Evolutionary conservation across 2,329 filamentous ascomycete species (phyloP).

Genomic region (Aureobasidium namibiae): DNA sequence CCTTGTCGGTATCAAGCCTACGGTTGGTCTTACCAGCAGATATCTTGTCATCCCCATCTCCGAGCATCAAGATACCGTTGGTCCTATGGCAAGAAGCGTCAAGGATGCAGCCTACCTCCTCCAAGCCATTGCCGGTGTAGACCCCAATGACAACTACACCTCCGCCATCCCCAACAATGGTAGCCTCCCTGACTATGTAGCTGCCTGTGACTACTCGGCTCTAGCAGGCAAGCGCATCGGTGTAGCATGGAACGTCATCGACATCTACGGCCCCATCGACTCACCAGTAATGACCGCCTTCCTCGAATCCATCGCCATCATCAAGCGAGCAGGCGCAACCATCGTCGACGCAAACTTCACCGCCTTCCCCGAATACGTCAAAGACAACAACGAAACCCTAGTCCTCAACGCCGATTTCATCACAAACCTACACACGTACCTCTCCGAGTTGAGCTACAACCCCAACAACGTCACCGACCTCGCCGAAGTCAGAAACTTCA

Average conservation of each 20-base stretch:
- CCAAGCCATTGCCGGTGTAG: conserved; percentile 50
- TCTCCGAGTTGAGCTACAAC: conserved; percentile 49
- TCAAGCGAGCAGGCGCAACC: conserved; percentile 49
- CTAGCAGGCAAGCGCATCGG: conserved; percentile 55
- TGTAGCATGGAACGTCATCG: conserved; percentile 52
- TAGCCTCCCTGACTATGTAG: conserved; percentile 51
- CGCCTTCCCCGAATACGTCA: conserved; percentile 37
- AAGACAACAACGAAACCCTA: conserved; percentile 32
- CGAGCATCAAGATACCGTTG: conserved; percentile 48
- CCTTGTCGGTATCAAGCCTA: conserved; percentile 60
- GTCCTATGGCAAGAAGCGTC: conserved; percentile 50
- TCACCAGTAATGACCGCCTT: conserved; percentile 46
- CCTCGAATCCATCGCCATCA: conserved; percentile 43
- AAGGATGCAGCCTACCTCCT: conserved; percentile 51
- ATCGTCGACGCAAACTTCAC: conserved; percentile 56
- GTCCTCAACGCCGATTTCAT: conserved; percentile 54
- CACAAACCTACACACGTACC: conserved; percentile 48
- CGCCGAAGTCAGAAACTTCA: conserved; percentile 47
- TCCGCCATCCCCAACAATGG: conserved; percentile 47
- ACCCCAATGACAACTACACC: conserved; percentile 50
- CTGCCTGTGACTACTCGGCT: conserved; percentile 46
- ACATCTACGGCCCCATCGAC: conserved; percentile 26
- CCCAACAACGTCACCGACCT: conserved; percentile 48
- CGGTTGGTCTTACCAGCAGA: conserved; percentile 55
- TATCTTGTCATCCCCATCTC: conserved; percentile 58